Evolutionary conservation across 176 grass and related monocot genomes (phyloP), one percentile per base, ranked within the genome.

Genomic region (Saccharum officinarum): DNA sequence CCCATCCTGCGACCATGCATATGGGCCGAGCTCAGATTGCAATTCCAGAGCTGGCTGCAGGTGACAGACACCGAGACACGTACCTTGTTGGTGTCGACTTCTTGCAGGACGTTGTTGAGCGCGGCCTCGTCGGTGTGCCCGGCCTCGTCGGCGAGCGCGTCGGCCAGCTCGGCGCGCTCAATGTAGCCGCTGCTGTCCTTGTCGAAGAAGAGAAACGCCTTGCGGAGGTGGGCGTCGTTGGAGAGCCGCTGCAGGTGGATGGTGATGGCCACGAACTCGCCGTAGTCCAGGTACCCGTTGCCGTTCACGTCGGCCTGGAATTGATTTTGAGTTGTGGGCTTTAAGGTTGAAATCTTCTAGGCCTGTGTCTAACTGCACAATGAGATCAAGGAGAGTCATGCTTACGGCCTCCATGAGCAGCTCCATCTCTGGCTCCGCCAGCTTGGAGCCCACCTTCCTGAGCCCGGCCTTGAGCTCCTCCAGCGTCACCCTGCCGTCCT

Each of bases 391-490:
- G 4, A 15, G 14, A 14, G 4, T 3, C 2, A 9, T 17, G 40
- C 88, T 75, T 90, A 97, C 96, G 73, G 96, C 96, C 80, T 98
- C 96, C 96, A 98, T 98, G 63, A 98, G 90, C 76, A 98, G 78
- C 83, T 92, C 92, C 87, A 98, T 98, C 91, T 98, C 96, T 5
- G 93, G 75, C 88, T 98, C 96, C 7, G 85, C 86, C 1, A 98
- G 83, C 85, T 95, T 94, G 69, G 96, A 98, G 4, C 91, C 92
- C 4, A 93, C 92, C 80, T 92, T 89, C 40, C n/a, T 79, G 89
- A 98, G 96, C 34, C 96, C 93, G 4, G 76, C 87, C 75, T 95
- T 98, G 70, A 98, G 86, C 83, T 98, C 89, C 49, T 90, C 80
- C n/a, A 94, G 91, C 71, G 96, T 93, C 30, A 98, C 83, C 83